Conservation (phyloP, 495 filamentous ascomycete genomes). For the Lentithecium fluviatile region DNA sequence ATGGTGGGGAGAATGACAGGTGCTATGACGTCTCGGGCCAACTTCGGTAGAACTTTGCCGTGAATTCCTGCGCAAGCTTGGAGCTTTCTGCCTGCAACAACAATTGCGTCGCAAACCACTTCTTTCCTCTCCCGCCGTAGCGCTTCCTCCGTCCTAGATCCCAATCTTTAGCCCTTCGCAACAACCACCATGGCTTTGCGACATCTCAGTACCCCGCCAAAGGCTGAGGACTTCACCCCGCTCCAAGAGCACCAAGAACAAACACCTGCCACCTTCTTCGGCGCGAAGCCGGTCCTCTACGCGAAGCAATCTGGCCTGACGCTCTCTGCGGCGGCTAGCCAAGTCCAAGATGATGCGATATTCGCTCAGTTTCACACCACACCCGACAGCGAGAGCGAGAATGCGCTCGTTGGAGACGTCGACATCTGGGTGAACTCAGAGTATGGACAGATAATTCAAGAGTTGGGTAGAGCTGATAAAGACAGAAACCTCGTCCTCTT, state of each 20-base stretch:
- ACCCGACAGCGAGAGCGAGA: constrained; percentile 36
- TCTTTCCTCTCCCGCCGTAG: background rate
- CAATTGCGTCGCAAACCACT: background rate
- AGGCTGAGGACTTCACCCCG: constrained; percentile 61
- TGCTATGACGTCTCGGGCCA: background rate
- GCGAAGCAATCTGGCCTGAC: constrained; percentile 65
- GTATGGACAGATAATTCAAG: constrained; percentile 53
- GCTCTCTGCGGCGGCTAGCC: constrained; percentile 51
- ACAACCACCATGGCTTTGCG: constrained; percentile 26
- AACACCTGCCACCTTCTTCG: constrained; percentile 81
- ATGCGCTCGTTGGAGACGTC: constrained; percentile 52
- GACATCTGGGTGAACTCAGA: constrained; percentile 78
- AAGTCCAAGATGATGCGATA: constrained; percentile 40
- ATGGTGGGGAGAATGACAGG: background rate
- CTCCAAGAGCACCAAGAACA: constrained; percentile 77
- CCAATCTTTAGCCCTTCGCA: too few relatives aligned
- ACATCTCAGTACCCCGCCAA: constrained; percentile 42
- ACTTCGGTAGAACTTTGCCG: background rate
- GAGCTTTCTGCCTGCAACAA: background rate
- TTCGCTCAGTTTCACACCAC: constrained; percentile 22
- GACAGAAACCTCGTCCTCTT: constrained; percentile 69
- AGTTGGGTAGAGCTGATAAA: background rate
- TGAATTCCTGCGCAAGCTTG: background rate
- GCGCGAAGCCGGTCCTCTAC: constrained; percentile 76
- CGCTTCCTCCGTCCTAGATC: too few relatives aligned